Evolutionary conservation across 2,329 filamentous ascomycete genomes (phyloP), one percentile per base, ranked within the genome.

Genomic region (Colletotrichum noveboracense): DNA sequence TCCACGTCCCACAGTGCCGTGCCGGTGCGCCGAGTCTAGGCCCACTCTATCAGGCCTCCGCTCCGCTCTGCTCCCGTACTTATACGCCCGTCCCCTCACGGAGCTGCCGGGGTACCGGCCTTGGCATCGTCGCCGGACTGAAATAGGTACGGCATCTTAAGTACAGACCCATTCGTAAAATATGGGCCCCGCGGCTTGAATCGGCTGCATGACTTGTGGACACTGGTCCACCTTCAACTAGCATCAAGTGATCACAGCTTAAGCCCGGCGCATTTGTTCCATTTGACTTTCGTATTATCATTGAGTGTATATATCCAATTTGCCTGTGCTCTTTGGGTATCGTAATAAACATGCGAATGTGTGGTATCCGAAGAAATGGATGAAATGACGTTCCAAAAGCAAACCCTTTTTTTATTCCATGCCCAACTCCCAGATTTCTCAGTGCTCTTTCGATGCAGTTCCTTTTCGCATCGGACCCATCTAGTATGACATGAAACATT

Each of bases 261-360:
- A 18, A 64, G 28, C 18, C 18, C 5, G 13, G 28, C 16, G 9
- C 7, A 7, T n/a, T n/a, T 60, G 3, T 61, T 61, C 26, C 58
- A 21, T 21, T 21, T 32, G 18, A 24, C 36, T 61, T 30, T 7
- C 7, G 18, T 73, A 48, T 55, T 56, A 65, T 24, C 48, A 68
- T 48, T 64, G 13, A 6, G 30, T 48, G 36, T 67, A 34, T 55
- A 12, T 36, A 56, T 75, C 21, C 64, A 38, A 55, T 64, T 52
- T 74, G 61, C 66, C 38, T 18, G 48, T 71, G 52, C 75, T 66
- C 30, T 60, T 52, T 71, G 72, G 75, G 66, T 76, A 76, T 75
- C 73, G 56, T 62, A 13, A 48, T 43, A 16, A 36, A 66, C 32
- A 24, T 62, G 43, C 36, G 36, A 48, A 21, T 52, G 8, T 13